A percentile compares a stretch with the other conserved stretches of the same genome.
Conservation (phyloP, 2,329 filamentous ascomycete species). For the Ambrosiella xylebori region DNA sequence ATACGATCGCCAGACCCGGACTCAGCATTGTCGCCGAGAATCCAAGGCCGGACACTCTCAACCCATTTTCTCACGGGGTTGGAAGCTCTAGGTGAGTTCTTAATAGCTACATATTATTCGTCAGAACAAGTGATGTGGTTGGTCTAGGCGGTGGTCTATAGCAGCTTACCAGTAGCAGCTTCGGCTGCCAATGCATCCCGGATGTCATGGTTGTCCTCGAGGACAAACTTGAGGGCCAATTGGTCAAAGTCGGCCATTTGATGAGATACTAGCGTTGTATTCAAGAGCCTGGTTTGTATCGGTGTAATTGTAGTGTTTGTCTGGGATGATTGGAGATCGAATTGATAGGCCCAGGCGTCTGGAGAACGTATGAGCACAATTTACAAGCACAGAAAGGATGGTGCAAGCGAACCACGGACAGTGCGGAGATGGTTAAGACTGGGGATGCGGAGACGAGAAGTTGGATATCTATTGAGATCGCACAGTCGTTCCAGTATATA, state of each 20-base stretch:
- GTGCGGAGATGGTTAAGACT: background rate
- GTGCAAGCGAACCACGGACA: background rate
- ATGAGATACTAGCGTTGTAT: background rate
- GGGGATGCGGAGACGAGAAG: background rate
- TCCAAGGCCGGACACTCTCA: constrained; percentile 37
- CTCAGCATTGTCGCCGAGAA: constrained; percentile 25
- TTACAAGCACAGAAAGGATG: background rate
- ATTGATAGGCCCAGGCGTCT: background rate
- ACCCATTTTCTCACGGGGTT: constrained; percentile 37
- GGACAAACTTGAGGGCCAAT: constrained; percentile 36
- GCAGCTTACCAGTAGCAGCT: constrained; percentile 26
- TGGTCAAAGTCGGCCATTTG: constrained; percentile 35
- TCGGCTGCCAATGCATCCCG: constrained; percentile 26
- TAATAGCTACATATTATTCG: constrained; percentile 18
- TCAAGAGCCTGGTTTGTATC: background rate
- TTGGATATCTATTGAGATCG: background rate
- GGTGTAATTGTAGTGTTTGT: background rate
- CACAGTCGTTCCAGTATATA: background rate
- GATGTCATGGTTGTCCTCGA: constrained; percentile 29
- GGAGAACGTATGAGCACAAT: background rate
- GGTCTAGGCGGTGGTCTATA: background rate
- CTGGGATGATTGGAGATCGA: background rate
- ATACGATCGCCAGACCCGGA: constrained; percentile 33
- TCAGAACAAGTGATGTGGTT: background rate
- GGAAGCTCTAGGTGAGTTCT: constrained; percentile 26